phyloP scores from a whole-genome alignment of 2,329 filamentous ascomycete species.

The Claviceps sp. region DNA sequence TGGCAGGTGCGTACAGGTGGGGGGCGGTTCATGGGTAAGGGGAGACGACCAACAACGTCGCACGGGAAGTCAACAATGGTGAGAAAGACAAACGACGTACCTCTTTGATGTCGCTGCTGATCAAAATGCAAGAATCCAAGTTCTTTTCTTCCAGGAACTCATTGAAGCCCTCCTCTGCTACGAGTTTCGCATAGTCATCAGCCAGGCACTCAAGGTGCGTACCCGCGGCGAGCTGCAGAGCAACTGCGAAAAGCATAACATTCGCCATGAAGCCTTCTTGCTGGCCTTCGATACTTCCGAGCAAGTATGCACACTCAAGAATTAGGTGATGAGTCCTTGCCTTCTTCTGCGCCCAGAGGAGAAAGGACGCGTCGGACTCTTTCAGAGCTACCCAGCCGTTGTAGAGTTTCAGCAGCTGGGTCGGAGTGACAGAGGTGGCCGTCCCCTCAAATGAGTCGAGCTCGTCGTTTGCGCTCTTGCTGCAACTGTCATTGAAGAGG shows the following conservation, averaged over 20 bases:
- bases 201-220: background rate
- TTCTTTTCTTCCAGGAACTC: slow-evolving; percentile 4
- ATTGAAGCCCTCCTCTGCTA: background rate
- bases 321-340: background rate
- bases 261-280: background rate
- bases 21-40: background rate
- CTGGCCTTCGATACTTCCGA: background rate
- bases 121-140: slow-evolving; percentile 6
- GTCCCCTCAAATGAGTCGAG: background rate
- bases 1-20: background rate
- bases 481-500: background rate
- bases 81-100: slow-evolving; percentile 3
- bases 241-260: background rate
- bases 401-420: background rate
- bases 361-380: background rate
- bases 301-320: slow-evolving; percentile 8
- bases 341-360: background rate
- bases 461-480: background rate
- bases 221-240: slow-evolving; percentile 2
- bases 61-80: too few relatives aligned
- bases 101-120: slow-evolving; percentile 3
- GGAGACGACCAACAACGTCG: background rate
- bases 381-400: background rate
- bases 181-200: background rate
- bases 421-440: background rate